Conservation (phyloP, 192 early-diverging fungal species). For the Mortierella hygrophila region DNA sequence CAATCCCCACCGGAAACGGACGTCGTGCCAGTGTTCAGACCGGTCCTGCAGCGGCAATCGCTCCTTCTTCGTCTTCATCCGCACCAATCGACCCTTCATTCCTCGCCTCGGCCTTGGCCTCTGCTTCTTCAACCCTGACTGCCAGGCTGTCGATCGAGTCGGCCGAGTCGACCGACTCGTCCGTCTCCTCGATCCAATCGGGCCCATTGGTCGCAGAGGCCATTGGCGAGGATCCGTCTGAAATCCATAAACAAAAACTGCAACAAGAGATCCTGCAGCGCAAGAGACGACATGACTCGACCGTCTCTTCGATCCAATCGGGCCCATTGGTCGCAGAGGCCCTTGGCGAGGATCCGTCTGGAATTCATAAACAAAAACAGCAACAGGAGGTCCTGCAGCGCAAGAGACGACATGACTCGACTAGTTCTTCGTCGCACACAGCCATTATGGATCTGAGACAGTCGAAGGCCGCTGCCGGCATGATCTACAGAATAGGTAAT, state of each 20-base stretch:
- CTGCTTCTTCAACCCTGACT: not conserved
- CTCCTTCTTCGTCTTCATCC: not conserved
- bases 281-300: conserved; percentile 12
- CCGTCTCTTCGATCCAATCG: not conserved
- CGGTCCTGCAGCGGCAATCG: not conserved
- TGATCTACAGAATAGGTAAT: conserved; percentile 49
- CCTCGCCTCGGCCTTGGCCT: not conserved
- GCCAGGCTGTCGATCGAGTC: not conserved
- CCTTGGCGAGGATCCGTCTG: too few relatives aligned
- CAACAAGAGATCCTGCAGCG: conserved; percentile 4
- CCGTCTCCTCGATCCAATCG: not conserved
- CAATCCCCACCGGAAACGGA: not conserved
- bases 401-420: conserved; percentile 11
- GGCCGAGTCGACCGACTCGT: not conserved
- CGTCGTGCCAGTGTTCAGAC: conserved; percentile 13
- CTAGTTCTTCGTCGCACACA: not conserved
- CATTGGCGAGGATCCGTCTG: too few relatives aligned
- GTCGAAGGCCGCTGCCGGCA: conserved; percentile 27
- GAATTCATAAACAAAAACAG: not conserved
- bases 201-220: not conserved
- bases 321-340: not conserved
- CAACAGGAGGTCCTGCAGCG: conserved; percentile 9
- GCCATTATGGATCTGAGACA: conserved; percentile 46
- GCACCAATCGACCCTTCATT: not conserved
- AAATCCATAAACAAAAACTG: not conserved